Percentiles rank a stretch among this genome's conserved stretches.
phyloP scores from a whole-genome alignment of 2,329 filamentous ascomycete genomes.

The Colletotrichum musicola region DNA sequence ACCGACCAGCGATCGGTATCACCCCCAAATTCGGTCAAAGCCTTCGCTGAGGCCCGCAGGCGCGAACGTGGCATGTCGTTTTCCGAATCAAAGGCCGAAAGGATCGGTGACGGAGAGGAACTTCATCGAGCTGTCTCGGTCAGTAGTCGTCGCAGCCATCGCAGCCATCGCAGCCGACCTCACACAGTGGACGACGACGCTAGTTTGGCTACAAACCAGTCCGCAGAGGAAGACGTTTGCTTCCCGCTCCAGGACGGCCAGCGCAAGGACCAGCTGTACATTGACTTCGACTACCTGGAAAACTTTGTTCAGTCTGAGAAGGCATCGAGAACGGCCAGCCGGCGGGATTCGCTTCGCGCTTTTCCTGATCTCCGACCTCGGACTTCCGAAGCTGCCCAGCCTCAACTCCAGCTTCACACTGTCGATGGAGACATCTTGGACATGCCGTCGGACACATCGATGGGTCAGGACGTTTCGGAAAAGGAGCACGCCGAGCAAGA shows the following conservation, averaged over 20 bases:
- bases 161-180: conserved; percentile 68
- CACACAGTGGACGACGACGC: conserved; percentile 72
- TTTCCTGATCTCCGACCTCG: conserved; percentile 73
- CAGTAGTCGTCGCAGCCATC: conserved; percentile 71
- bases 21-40: conserved; percentile 96
- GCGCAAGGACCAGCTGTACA: conserved; percentile 79
- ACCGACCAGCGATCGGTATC: conserved; percentile 78
- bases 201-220: conserved; percentile 74
- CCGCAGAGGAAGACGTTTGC: conserved; percentile 88
- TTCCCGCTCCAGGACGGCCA: conserved; percentile 81
- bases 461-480: conserved; percentile 55
- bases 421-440: conserved; percentile 69
- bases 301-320: conserved; percentile 81
- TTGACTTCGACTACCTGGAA: conserved; percentile 94
- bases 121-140: conserved; percentile 80
- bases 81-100: conserved; percentile 58
- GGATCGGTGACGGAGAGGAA: conserved; percentile 60
- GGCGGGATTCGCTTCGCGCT: conserved; percentile 61
- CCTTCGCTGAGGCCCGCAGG: conserved; percentile 91
- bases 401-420: conserved; percentile 58
- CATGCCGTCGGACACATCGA: conserved; percentile 61
- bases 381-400: conserved; percentile 43
- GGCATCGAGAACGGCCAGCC: conserved; percentile 62
- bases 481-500: conserved; percentile 55
- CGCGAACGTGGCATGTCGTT: conserved; percentile 79